phyloP scores from a whole-genome alignment of 1,139 yeast species.

The Blastobotrys ciferrii region DNA sequence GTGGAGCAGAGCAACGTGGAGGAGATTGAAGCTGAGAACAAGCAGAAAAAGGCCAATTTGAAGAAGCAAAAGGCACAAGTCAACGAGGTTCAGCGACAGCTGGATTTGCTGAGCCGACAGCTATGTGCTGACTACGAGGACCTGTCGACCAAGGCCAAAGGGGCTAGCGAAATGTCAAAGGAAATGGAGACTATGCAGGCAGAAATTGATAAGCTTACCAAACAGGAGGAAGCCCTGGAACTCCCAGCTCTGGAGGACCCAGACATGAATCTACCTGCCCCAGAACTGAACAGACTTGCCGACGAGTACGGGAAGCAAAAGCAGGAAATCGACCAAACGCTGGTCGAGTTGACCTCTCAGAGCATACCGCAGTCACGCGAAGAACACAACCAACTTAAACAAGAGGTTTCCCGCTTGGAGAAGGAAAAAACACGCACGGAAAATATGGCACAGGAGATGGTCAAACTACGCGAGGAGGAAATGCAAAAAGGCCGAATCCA shows the following conservation, averaged over 20 bases:
- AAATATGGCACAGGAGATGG: conserved; percentile 20
- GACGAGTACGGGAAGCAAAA: conserved; percentile 41
- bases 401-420: conserved; percentile 28
- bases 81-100: conserved; percentile 12
- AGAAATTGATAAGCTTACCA: conserved; percentile 27
- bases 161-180: conserved; percentile 21
- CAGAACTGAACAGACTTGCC: conserved; percentile 26
- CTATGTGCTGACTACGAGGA: conserved; percentile 18
- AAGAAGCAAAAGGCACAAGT: conserved; percentile 23
- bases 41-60: conserved; percentile 31
- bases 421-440: conserved; percentile 14
- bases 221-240: conserved; percentile 20
- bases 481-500: conserved; percentile 20
- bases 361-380: conserved; percentile 11
- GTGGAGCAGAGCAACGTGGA: conserved; percentile 36
- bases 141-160: conserved; percentile 12
- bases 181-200: conserved; percentile 30
- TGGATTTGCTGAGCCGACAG: conserved; percentile 18
- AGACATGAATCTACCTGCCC: conserved; percentile 31
- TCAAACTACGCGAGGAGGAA: conserved; percentile 18
- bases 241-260: conserved; percentile 26
- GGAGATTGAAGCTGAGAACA: conserved; percentile 33
- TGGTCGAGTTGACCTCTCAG: not conserved
- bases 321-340: conserved; percentile 40
- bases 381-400: conserved; percentile 41